Base-by-base conservation (phyloP, 805 yeast genomes). In the Candida nitratophila region DNA sequence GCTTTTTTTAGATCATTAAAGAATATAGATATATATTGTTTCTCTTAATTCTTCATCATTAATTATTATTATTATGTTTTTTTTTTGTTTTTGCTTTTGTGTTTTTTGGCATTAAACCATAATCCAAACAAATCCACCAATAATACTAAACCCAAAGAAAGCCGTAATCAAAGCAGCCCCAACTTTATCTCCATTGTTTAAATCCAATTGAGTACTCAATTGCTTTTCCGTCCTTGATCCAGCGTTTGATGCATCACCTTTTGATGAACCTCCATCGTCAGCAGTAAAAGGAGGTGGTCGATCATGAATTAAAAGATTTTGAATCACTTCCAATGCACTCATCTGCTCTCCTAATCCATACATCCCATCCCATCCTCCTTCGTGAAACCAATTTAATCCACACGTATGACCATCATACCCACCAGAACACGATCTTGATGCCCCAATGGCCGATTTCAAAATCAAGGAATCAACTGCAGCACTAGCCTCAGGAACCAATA, bases 311-410 rank as follows among this genome's bases (percentile, higher is more conserved):
- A 79, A 51, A 39, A 78, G 55, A 43, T 68, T 72, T 49, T 73
- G 77, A 37, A 85, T 73, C 1, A 72, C 73, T 59, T 85, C 93
- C 47, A 83, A 66, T 0, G 93, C 86, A 41, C 74, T 66, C 78
- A 85, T 79, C 63, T 85, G 88, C 62, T 85, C 95, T 51, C 93
- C 93, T 24, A 86, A 65, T 24, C 95, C 93, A 56, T 74, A 85
- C 36, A 54, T 48, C 0, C 76, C 81, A 61, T 85, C 93, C 77
- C 83, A 76, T 17, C 77, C 79, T 4, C 32, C 32, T 29, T 66
- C 60, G 12, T 60, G 50, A 10, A 70, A 61, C 95, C 95, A 85
- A 60, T 75, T 69, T 47, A 74, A 59, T 29, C 91, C 93, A 69
- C 95, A 85, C 0, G 93, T 85, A 54, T 77, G 81, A 11, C 81